Percentiles rank a stretch among this genome's conserved stretches.
phyloP scores from a whole-genome alignment of 2,329 filamentous ascomycete species.

The Arthroderma sp. region DNA sequence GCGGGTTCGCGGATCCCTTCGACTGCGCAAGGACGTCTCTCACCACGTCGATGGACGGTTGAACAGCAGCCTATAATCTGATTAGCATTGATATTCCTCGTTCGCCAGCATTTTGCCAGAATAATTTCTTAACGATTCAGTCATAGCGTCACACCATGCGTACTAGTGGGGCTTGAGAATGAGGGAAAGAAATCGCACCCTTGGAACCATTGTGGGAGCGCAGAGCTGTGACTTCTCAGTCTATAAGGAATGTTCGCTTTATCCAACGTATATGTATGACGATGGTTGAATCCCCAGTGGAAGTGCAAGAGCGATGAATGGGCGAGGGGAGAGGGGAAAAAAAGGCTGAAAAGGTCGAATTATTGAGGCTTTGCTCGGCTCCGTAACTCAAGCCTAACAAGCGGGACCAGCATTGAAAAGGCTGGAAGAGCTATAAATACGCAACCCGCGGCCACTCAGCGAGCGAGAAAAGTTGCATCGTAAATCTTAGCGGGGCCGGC shows the following conservation, averaged over 20 bases:
- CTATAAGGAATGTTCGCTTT: not conserved
- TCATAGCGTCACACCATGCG: conserved; percentile 2
- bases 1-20: conserved; percentile 43
- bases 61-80: conserved; percentile 36
- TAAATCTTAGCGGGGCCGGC: not conserved
- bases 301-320: not conserved
- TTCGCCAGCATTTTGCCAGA: not conserved
- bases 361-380: not conserved
- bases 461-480: not conserved
- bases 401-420: not conserved
- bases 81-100: not conserved
- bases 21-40: conserved; percentile 44
- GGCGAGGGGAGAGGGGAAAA: not conserved
- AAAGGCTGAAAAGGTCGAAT: not conserved
- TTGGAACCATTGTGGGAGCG: conserved; percentile 9
- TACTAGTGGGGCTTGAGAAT: not conserved
- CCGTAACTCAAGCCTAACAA: not conserved
- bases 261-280: not conserved
- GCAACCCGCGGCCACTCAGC: not conserved
- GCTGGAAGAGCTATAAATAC: not conserved
- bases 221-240: not conserved
- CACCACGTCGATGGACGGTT: conserved; percentile 51
- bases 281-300: not conserved
- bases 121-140: not conserved
- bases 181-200: conserved; percentile 3